Conservation (phyloP, 2,329 filamentous ascomycete species). For the Rosellinia necatrix region DNA sequence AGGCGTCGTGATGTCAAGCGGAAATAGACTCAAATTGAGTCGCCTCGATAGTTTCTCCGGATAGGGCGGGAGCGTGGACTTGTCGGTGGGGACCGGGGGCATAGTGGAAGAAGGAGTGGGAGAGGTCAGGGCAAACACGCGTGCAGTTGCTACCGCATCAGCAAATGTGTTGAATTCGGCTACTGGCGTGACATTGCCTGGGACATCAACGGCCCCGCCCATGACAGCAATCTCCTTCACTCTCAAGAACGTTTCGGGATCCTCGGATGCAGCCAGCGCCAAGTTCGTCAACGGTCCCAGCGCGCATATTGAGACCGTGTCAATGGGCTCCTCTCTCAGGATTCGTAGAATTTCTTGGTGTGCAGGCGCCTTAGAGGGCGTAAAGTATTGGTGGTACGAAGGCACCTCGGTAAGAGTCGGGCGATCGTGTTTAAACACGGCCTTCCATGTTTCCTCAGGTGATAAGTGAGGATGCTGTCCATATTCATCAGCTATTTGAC, state of each 20-base stretch:
- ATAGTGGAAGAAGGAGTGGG: slow-evolving; percentile 77
- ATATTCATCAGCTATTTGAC: slow-evolving; percentile 8
- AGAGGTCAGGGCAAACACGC: slow-evolving; percentile 78
- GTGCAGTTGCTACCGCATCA: slow-evolving; percentile 77
- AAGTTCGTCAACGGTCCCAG: slow-evolving; percentile 94
- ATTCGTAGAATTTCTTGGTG: slow-evolving; percentile 90
- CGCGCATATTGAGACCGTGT: slow-evolving; percentile 87
- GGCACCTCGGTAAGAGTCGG: slow-evolving; percentile 43
- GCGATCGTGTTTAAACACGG: slow-evolving; percentile 60
- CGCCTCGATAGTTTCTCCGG: slow-evolving; percentile 64
- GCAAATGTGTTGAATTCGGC: slow-evolving; percentile 97
- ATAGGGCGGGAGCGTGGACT: slow-evolving; percentile 62
- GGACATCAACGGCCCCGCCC: slow-evolving; percentile 81
- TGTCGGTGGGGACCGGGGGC: slow-evolving; percentile 65
- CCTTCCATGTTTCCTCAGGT: slow-evolving; percentile 74
- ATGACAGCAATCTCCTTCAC: slow-evolving; percentile 94
- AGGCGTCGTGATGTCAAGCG: slow-evolving; percentile 75
- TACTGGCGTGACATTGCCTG: slow-evolving; percentile 83
- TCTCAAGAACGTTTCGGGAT: slow-evolving; percentile 85
- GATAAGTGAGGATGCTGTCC: slow-evolving; percentile 71
- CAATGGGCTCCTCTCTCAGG: slow-evolving; percentile 77
- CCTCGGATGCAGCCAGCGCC: slow-evolving; percentile 83
- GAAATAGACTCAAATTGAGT: slow-evolving; percentile 72
- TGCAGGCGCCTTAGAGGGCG: slow-evolving; percentile 71
- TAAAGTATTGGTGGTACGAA: slow-evolving; percentile 67